phyloP scores from a whole-genome alignment of 1,284 basidiomycete genomes.

The Farysia itapuensis region DNA sequence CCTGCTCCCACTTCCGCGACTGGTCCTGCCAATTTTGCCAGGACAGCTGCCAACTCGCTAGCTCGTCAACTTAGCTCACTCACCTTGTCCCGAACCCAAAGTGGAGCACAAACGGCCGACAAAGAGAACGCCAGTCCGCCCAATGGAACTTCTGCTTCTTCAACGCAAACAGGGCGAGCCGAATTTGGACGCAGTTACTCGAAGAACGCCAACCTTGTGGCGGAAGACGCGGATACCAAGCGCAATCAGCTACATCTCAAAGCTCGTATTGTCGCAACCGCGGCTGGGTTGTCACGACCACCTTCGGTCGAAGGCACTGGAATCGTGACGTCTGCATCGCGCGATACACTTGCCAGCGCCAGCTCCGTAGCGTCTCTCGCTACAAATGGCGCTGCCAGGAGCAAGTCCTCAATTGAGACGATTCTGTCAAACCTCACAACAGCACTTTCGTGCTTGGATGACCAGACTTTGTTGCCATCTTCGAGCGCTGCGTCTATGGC shows the following conservation, averaged over 20 bases:
- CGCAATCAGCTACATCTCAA: background rate
- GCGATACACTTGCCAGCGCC: conserved; percentile 1
- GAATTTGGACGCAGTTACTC: conserved; percentile 29
- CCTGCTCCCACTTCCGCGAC: conserved; percentile 10
- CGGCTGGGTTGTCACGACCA: conserved; percentile 1
- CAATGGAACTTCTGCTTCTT: conserved; percentile 1
- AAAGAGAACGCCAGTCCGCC: conserved; percentile 50
- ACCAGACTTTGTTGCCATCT: conserved; percentile 68
- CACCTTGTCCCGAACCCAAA: conserved; percentile 3
- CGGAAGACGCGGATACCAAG: conserved; percentile 28
- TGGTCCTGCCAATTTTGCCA: no score
- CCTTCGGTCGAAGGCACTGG: background rate
- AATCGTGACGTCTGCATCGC: conserved; percentile 4
- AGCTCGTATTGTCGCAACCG: background rate
- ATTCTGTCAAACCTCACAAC: conserved; percentile 68
- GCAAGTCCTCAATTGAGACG: conserved; percentile 40
- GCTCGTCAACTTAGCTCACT: conserved; percentile 32
- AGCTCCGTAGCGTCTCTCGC: conserved; percentile 2
- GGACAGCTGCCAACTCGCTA: conserved; percentile 16
- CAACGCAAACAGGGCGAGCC: no score
- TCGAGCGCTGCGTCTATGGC: no score
- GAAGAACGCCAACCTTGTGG: conserved; percentile 8
- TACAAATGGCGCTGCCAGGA: no score
- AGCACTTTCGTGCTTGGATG: conserved; percentile 71
- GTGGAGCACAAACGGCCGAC: conserved; percentile 6